phyloP scores from a whole-genome alignment of 2,329 filamentous ascomycete species.

The Bipolaris zeicola region DNA sequence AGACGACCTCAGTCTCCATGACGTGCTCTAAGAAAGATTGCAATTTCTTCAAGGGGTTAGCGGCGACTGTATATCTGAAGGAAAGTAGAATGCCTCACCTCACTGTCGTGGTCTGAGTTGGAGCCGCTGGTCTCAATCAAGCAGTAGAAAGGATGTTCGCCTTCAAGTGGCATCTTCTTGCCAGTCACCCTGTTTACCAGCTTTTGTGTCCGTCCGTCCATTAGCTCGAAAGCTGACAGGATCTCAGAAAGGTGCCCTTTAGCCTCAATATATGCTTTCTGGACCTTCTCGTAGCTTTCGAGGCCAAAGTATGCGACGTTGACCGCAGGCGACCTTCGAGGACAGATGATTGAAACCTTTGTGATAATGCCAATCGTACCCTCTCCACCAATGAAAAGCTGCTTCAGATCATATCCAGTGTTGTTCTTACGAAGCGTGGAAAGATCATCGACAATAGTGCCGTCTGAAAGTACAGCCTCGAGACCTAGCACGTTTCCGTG shows the following conservation, averaged over 20 bases:
- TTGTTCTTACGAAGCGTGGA: constrained; percentile 95
- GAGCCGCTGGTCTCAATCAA: constrained; percentile 95
- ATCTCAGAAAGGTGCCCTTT: constrained; percentile 93
- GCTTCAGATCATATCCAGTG: constrained; percentile 96
- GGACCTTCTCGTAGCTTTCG: constrained; percentile 86
- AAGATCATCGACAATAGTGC: constrained; percentile 88
- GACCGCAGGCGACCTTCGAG: constrained; percentile 82
- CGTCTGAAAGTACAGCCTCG: constrained; percentile 91
- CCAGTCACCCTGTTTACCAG: constrained; percentile 67
- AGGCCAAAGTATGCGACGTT: constrained; percentile 96
- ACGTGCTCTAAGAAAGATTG: constrained; percentile 89
- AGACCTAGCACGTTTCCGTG: constrained; percentile 92
- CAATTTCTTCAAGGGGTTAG: constrained; percentile 68
- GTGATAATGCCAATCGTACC: constrained; percentile 96
- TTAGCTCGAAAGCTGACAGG: constrained; percentile 94
- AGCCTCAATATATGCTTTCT: constrained; percentile 83
- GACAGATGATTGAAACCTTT: constrained; percentile 84
- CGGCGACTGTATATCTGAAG: no score
- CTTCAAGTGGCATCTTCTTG: constrained; percentile 80
- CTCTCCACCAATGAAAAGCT: constrained; percentile 94
- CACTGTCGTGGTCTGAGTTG: constrained; percentile 89
- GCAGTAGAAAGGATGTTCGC: constrained; percentile 91
- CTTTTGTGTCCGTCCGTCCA: constrained; percentile 84
- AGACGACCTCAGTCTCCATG: constrained; percentile 84
- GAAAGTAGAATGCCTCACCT: constrained; percentile 30